A percentile compares a stretch with the other conserved stretches of the same genome.
These are phyloP conservation scores for Wickerhamiella bombiphila DNA, from an alignment of 805 yeast species.

Conservation along the genomic window DNA sequence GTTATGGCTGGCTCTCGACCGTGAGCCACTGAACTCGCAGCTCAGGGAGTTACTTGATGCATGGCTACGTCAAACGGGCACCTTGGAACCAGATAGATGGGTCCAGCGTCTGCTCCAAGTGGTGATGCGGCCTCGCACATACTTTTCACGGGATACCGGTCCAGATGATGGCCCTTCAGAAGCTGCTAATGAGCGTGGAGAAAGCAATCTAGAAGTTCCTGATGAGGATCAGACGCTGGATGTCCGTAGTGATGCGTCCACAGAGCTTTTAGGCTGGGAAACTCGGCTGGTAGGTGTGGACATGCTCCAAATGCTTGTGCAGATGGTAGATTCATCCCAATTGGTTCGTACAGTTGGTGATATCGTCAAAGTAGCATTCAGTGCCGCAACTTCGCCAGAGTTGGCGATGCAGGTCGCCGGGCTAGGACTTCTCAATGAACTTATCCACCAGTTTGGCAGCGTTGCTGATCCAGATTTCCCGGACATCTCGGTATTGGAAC, in stretches of 20 bases:
- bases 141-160: slow-evolving; percentile 1
- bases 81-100: slow-evolving; percentile 36
- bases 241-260: slow-evolving; percentile 13
- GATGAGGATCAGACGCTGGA: slow-evolving; percentile 26
- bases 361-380: slow-evolving; percentile 60
- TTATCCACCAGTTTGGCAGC: slow-evolving; percentile 45
- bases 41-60: slow-evolving; percentile 34
- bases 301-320: slow-evolving; percentile 23
- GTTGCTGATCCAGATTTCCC: slow-evolving; percentile 60
- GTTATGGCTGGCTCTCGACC: slow-evolving; percentile 47
- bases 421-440: slow-evolving; percentile 45
- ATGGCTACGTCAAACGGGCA: slow-evolving; percentile 45
- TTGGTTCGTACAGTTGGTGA: slow-evolving; percentile 31
- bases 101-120: slow-evolving; percentile 35
- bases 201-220: slow-evolving; percentile 30
- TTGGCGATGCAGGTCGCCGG: slow-evolving; percentile 49
- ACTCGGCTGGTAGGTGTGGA: slow-evolving; percentile 28
- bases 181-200: slow-evolving; percentile 2
- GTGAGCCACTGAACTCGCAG: slow-evolving; percentile 30
- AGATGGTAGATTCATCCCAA: slow-evolving; percentile 11
- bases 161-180: not conserved
- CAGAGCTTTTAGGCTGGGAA: slow-evolving; percentile 30
- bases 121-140: slow-evolving; percentile 22
- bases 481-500: slow-evolving; percentile 59
- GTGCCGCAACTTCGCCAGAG: slow-evolving; percentile 64